Base-by-base conservation (phyloP, 2,329 filamentous ascomycete species). In the Aureobasidium melanogenum region DNA sequence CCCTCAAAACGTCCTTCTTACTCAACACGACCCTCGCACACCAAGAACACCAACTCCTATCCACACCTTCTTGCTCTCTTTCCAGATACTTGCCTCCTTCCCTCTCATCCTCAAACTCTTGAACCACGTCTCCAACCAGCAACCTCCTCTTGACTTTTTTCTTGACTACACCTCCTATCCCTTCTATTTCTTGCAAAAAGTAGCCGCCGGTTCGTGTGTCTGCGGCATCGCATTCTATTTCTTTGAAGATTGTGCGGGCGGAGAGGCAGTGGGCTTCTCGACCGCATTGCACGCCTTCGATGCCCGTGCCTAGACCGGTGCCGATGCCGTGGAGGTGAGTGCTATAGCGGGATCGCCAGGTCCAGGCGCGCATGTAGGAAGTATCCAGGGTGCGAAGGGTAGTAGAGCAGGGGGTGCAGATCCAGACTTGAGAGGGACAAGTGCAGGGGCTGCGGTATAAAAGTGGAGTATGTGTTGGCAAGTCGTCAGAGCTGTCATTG, bases 31-130 rank as follows among this genome's bases (percentile, higher is more conserved):
- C 86, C 63, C 91, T 80, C 72, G 81, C 84, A 72, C 93, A 97
- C 92, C 93, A 97, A 0, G 88, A 90, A 73, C 92, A 97, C 90
- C 91, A 96, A 70, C 88, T 91, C 63, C 92, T 82, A 61, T 85
- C 79, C 52, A 76, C 74, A 0, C 89, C 89, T 15, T 78, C 78
- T 59, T 86, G 81, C 74, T 97, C 93, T 26, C 87, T 78, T 17
- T 80, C 80, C 28, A 97, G 77, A 66, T 88, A 87, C 62, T 81
- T 80, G 5, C 84, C 84, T 8, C 81, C 80, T 38, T 82, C 82
- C 61, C 83, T 81, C 74, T 95, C 90, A 69, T 93, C 90, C 65
- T 89, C 88, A 76, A 87, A 91, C 71, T 96, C 90, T 64, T 88
- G 88, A 14, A 97, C 93, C 64, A 88, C 90, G 5, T 88, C 88